Conservation (phyloP, 2,329 filamentous ascomycete species). For the Aspergillus aculeatinus region DNA sequence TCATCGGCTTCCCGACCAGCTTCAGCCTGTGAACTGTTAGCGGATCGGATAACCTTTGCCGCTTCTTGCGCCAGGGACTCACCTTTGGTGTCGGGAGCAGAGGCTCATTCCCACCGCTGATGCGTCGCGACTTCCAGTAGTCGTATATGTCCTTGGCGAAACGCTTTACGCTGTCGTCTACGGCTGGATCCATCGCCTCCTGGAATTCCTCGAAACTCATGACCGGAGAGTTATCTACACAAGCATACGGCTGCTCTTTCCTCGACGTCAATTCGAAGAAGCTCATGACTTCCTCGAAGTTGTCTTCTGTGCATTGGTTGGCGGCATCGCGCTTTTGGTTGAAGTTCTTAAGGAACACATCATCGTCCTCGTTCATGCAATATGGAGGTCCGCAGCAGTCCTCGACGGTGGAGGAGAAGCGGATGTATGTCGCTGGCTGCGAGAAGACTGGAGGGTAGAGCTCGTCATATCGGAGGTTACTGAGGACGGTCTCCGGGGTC, state of each 20-base stretch:
- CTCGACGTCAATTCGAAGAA: conserved; percentile 87
- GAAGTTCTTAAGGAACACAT: conserved; percentile 76
- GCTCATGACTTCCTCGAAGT: conserved; percentile 92
- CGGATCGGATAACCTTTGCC: background rate
- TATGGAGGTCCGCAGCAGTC: conserved; percentile 88
- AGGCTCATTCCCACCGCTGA: conserved; percentile 65
- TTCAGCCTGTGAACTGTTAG: conserved; percentile 62
- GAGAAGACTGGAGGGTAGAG: conserved; percentile 78
- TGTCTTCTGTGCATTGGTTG: conserved; percentile 75
- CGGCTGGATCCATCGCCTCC: conserved; percentile 60
- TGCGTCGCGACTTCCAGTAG: conserved; percentile 77
- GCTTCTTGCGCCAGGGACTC: conserved; percentile 14
- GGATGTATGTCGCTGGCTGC: conserved; percentile 89
- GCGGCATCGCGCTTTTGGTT: conserved; percentile 70
- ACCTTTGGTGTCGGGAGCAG: conserved; percentile 76
- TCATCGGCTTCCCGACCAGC: conserved; percentile 93
- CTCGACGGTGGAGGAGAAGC: conserved; percentile 96
- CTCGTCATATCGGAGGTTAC: conserved; percentile 77
- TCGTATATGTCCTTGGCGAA: conserved; percentile 80
- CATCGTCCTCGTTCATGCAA: conserved; percentile 92
- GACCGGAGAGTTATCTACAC: conserved; percentile 83
- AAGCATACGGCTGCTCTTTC: conserved; percentile 81
- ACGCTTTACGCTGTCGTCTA: conserved; percentile 54
- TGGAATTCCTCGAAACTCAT: conserved; percentile 73
- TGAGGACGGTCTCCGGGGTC: conserved; percentile 63